A percentile compares a stretch with the other conserved stretches of the same genome.
Evolutionary conservation across 192 early-diverging fungal genomes (phyloP).

Genomic region (Dissophora globulifera): DNA sequence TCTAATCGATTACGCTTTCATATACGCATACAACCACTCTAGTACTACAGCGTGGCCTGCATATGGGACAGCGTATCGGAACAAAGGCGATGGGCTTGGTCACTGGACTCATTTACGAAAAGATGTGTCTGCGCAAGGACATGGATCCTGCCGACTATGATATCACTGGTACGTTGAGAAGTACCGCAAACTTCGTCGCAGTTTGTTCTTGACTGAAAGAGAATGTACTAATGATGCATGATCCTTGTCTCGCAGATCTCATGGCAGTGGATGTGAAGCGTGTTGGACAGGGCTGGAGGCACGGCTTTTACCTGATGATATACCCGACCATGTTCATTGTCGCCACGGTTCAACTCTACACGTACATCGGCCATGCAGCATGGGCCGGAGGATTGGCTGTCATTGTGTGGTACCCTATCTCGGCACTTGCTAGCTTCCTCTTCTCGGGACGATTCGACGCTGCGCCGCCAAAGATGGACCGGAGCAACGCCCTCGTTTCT

Average conservation of each 20-base stretch:
- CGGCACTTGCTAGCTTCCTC: slow-evolving; percentile 48
- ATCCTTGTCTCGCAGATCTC: slow-evolving; percentile 15
- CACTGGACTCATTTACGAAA: slow-evolving; percentile 43
- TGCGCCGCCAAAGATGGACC: slow-evolving; percentile 23
- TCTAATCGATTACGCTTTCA: too few species aligned
- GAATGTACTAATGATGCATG: background rate
- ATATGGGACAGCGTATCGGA: slow-evolving; percentile 35
- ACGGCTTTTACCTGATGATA: slow-evolving; percentile 35
- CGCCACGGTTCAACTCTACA: slow-evolving; percentile 34
- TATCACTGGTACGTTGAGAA: slow-evolving; percentile 15
- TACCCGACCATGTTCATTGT: slow-evolving; percentile 31
- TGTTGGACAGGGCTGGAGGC: slow-evolving; percentile 47
- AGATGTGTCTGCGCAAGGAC: slow-evolving; percentile 45
- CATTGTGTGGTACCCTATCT: slow-evolving; percentile 46
- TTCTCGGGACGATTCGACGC: slow-evolving; percentile 50
- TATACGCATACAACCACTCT: too few species aligned
- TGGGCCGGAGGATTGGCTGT: slow-evolving; percentile 41
- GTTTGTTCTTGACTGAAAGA: too few species aligned
- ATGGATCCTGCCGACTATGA: slow-evolving; percentile 51
- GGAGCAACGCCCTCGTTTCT: slow-evolving; percentile 37
- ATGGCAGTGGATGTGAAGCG: slow-evolving; percentile 38
- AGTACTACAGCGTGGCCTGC: slow-evolving; percentile 46
- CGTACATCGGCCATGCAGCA: slow-evolving; percentile 41
- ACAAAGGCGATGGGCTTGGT: slow-evolving; percentile 51
- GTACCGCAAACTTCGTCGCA: too few species aligned